Base-by-base conservation (phyloP, 2,329 filamentous ascomycete genomes). In the Aspergillus sp. region DNA sequence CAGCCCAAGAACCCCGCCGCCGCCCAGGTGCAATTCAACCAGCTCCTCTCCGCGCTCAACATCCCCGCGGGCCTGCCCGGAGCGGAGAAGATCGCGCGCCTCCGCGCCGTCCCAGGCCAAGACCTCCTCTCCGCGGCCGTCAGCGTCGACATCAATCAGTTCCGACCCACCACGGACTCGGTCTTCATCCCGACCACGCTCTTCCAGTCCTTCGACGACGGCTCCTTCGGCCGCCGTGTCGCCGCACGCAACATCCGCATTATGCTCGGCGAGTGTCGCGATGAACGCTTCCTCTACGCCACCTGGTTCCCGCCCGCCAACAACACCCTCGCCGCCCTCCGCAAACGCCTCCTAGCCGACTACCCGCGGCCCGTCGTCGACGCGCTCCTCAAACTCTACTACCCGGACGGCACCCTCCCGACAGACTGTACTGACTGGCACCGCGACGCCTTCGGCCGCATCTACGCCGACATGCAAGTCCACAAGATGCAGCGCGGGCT, bases 381-480 rank as follows among this genome's bases (percentile, higher is more conserved):
- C 26, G 73, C 74, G 0, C 66, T 85, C 7, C 72, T 84, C 57
- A 59, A 67, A 0, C 64, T 79, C 16, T 81, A 82, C 67, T 83
- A 79, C 57, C 80, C 77, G 0, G 54, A 61, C 16, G 68, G 72
- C 1, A 61, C 69, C 4, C 66, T 84, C 0, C 81, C 82, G 0
- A 11, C 63, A 0, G 69, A 67, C 6, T 78, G 73, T 49, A 67
- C 71, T 42, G 72, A 79, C 65, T 86, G 84, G 84, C 32, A 55
- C 7, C 63, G 69, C 52, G 79, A 84, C 26, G 79, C 80, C 0
- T 86, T 85, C 67, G 84, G 83, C 0, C 74, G 73, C 14, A 74
- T 86, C 6, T 86, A 86, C 62, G 83, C 84, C 3, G 81, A 85
- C 56, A 80, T 85, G 61, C 84, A 86, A 65, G 80, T 86, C 9